Conservation (phyloP, 2,329 filamentous ascomycete species). For the Metarhizium sp. region DNA sequence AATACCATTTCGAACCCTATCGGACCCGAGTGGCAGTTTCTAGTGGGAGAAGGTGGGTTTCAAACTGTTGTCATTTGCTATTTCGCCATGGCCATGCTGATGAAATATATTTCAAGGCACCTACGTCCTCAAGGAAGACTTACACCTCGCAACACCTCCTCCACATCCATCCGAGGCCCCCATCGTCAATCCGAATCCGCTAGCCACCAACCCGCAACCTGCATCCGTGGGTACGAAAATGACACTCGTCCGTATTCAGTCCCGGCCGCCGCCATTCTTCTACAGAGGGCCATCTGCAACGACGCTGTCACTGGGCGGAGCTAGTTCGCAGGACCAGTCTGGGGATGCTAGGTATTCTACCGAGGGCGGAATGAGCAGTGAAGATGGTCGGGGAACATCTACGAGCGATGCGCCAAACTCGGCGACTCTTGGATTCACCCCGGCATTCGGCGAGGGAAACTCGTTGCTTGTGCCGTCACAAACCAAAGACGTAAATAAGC, state of each 20-base stretch:
- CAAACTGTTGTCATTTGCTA: not conserved
- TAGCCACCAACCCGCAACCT: slow-evolving; percentile 77
- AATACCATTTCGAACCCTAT: slow-evolving; percentile 75
- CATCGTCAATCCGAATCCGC: slow-evolving; percentile 77
- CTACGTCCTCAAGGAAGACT: slow-evolving; percentile 82
- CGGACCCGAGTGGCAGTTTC: slow-evolving; percentile 77
- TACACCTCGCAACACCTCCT: slow-evolving; percentile 86
- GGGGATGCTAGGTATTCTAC: slow-evolving; percentile 51
- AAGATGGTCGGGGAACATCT: slow-evolving; percentile 44
- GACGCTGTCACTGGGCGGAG: slow-evolving; percentile 34
- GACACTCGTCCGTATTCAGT: slow-evolving; percentile 64
- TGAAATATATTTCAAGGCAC: slow-evolving; percentile 49
- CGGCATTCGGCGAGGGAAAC: slow-evolving; percentile 82
- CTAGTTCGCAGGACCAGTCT: slow-evolving; percentile 42
- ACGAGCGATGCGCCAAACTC: slow-evolving; percentile 38
- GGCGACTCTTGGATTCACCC: slow-evolving; percentile 36
- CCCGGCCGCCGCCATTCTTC: slow-evolving; percentile 45
- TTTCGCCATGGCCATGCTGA: slow-evolving; percentile 5
- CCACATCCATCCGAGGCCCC: slow-evolving; percentile 92
- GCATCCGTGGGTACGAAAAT: slow-evolving; percentile 78
- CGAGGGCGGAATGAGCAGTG: slow-evolving; percentile 49
- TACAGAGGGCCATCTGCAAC: slow-evolving; percentile 45
- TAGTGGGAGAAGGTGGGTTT: slow-evolving; percentile 75
- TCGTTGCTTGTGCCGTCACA: slow-evolving; percentile 54
- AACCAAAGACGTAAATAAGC: slow-evolving; percentile 67